Evolutionary conservation across 148 eudicot genomes (phyloP).

Genomic region (Cornus florida): DNA sequence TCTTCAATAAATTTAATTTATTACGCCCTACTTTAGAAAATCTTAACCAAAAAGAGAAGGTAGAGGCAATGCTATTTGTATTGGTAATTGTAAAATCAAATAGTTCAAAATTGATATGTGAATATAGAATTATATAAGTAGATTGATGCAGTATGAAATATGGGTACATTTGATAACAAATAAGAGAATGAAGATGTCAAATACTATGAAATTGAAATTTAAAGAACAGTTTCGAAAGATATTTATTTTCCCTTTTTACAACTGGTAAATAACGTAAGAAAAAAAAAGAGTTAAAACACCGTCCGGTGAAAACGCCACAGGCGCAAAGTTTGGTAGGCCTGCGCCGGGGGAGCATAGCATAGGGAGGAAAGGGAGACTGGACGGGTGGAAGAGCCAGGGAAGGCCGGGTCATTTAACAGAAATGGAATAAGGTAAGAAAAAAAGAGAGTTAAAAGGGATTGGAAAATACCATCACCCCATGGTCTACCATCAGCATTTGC

Average conservation of each 20-base stretch:
- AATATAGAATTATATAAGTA: background rate
- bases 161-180: background rate
- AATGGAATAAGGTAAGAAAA: background rate
- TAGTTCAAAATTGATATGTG: too few relatives aligned
- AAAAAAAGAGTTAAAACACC: too few relatives aligned
- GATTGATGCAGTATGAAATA: background rate
- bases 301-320: too few relatives aligned
- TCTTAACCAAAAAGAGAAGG: background rate
- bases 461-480: slow-evolving; percentile 68
- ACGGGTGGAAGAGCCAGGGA: too few relatives aligned
- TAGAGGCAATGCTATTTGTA: background rate
- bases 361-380: too few relatives aligned
- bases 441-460: background rate
- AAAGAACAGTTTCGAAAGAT: background rate
- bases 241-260: background rate
- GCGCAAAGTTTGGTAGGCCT: too few relatives aligned
- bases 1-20: background rate
- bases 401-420: too few relatives aligned
- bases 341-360: too few relatives aligned
- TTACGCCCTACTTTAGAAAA: background rate
- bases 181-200: background rate
- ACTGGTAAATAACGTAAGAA: background rate
- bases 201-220: background rate
- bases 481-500: slow-evolving; percentile 56
- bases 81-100: background rate